Conservation (phyloP, 2,329 filamentous ascomycete genomes). For the Cercospora zeae-maydis region DNA sequence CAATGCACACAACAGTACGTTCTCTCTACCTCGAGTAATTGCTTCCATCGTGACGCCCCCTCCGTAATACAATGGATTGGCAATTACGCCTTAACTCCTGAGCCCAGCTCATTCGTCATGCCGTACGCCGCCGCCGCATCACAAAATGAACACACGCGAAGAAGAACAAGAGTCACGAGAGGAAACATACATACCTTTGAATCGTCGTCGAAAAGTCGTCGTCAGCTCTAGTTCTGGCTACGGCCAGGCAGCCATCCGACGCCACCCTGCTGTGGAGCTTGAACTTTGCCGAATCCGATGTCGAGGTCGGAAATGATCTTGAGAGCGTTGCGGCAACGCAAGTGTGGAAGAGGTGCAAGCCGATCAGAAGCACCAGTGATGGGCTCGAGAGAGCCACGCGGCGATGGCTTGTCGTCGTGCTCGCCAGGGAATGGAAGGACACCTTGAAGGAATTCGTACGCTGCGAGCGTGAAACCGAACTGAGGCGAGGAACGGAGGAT, state of each 20-base stretch:
- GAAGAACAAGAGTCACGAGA: slow-evolving; percentile 2
- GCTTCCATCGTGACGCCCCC: not conserved
- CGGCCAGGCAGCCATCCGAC: slow-evolving; percentile 8
- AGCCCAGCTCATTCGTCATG: not conserved
- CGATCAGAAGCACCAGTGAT: slow-evolving; percentile 62
- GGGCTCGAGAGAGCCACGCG: slow-evolving; percentile 58
- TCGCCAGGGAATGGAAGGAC: slow-evolving; percentile 73
- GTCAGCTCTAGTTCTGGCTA: not conserved
- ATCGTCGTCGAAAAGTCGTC: not conserved
- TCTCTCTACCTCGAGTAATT: not conserved
- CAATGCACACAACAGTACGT: not conserved
- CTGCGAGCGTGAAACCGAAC: slow-evolving; percentile 94
- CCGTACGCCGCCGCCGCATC: slow-evolving; percentile 7
- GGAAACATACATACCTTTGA: slow-evolving; percentile 13
- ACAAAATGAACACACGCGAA: not conserved
- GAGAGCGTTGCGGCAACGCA: slow-evolving; percentile 80
- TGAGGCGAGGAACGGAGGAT: slow-evolving; percentile 93
- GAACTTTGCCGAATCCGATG: slow-evolving; percentile 80
- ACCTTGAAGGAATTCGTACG: slow-evolving; percentile 87
- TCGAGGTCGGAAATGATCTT: slow-evolving; percentile 95
- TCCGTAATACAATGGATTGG: not conserved
- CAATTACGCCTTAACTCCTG: not conserved
- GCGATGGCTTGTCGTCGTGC: slow-evolving; percentile 46
- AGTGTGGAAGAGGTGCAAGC: slow-evolving; percentile 60
- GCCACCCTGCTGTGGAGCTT: slow-evolving; percentile 35